A percentile compares a stretch with the other conserved stretches of the same genome.
These are phyloP conservation scores for Beauveria brongniartii DNA, from an alignment of 2,329 filamentous ascomycete species.

Conservation along the genomic window DNA sequence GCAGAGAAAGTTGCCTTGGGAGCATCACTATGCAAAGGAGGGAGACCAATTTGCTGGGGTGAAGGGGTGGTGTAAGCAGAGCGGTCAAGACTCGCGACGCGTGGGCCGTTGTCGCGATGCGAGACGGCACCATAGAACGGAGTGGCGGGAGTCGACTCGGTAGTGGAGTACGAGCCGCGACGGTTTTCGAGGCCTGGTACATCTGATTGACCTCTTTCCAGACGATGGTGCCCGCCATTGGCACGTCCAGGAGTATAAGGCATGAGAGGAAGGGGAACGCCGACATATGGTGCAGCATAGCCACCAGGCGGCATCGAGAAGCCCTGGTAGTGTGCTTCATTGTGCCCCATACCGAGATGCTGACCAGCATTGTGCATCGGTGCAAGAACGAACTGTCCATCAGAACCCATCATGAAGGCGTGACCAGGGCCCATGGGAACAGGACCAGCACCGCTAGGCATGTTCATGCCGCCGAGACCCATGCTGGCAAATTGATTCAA, in stretches of 20 bases:
- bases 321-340: constrained; percentile 25
- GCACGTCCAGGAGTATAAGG: constrained; percentile 47
- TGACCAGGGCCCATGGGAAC: constrained; percentile 27
- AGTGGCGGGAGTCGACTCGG: constrained; percentile 57
- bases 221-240: constrained; percentile 35
- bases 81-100: constrained; percentile 51
- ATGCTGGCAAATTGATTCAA: constrained; percentile 30
- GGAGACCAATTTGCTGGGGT: constrained; percentile 48
- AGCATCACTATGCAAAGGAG: constrained; percentile 30
- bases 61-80: constrained; percentile 60
- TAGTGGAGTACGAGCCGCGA: constrained; percentile 60
- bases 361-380: constrained; percentile 25
- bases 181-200: constrained; percentile 58
- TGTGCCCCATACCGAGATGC: constrained; percentile 27
- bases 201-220: constrained; percentile 41
- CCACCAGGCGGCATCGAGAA: constrained; percentile 25
- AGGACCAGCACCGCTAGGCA: constrained; percentile 22
- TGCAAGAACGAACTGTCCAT: constrained; percentile 31
- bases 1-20: constrained; percentile 34
- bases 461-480: constrained; percentile 28
- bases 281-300: constrained; percentile 30
- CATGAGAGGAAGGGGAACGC: constrained; percentile 31
- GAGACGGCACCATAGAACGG: constrained; percentile 53
- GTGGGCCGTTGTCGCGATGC: constrained; percentile 51
- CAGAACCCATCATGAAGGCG: constrained; percentile 30